Evolutionary conservation across 306 rosid species (phyloP).

Genomic region (Sesbania bispinosa): DNA sequence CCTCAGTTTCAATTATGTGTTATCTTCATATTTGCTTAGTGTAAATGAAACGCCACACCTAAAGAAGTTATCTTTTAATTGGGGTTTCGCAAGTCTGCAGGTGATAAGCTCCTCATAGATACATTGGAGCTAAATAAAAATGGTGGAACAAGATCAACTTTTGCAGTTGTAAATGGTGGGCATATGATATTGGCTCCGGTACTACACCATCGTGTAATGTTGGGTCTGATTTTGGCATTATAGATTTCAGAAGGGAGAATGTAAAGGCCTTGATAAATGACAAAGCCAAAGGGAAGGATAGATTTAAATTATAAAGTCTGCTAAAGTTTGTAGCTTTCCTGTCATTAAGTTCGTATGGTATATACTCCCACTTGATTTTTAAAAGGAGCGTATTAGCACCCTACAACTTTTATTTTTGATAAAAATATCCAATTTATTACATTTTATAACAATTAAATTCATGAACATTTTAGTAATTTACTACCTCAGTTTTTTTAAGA

Average conservation of each 20-base stretch:
- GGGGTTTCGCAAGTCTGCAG: conserved; percentile 22
- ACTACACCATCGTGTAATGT: conserved; percentile 79
- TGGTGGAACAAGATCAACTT: conserved; percentile 74
- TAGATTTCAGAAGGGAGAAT: conserved; percentile 81
- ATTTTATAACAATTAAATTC: no score
- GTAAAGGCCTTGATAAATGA: conserved; percentile 77
- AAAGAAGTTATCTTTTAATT: conserved; percentile 15
- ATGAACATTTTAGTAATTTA: no score
- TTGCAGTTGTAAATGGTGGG: conserved; percentile 62
- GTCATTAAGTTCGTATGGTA: not conserved
- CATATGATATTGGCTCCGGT: conserved; percentile 53
- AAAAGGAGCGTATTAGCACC: no score
- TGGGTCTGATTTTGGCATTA: conserved; percentile 64
- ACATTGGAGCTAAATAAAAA: conserved; percentile 36
- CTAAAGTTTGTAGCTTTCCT: conserved; percentile 11
- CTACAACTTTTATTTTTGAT: no score
- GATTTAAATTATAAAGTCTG: conserved; percentile 80
- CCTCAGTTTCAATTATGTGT: conserved; percentile 15
- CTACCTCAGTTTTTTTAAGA: no score
- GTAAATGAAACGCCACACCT: not conserved
- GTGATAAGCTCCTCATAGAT: conserved; percentile 45
- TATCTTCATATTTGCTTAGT: not conserved
- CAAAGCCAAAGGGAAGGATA: conserved; percentile 72
- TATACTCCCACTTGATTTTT: no score
- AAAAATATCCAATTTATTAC: no score